Percentiles rank a stretch among this genome's conserved stretches.
Evolutionary conservation across 179 eudicot genomes (phyloP).

Genomic region (Camellia oleifera): DNA sequence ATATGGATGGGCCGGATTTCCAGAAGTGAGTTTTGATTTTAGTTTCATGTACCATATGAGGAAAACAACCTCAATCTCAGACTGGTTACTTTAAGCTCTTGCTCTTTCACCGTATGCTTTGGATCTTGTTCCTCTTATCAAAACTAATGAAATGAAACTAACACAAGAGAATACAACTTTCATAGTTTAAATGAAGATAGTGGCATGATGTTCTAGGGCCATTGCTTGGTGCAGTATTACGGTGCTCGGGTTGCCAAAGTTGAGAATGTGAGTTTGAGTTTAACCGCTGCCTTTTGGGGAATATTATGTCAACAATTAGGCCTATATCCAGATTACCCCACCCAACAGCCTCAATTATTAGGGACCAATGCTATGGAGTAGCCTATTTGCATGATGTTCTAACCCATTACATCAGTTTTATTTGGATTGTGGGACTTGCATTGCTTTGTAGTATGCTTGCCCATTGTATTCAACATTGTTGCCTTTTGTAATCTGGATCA

Average conservation of each 20-base stretch:
- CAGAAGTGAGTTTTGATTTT: constrained; percentile 51
- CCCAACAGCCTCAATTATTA: too few relatives aligned
- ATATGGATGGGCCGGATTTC: constrained; percentile 41
- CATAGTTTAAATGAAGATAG: constrained; percentile 1
- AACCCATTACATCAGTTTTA: neutral
- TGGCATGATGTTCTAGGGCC: neutral
- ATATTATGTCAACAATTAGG: neutral
- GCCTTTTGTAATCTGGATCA: too few relatives aligned
- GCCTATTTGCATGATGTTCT: neutral
- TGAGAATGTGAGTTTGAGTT: neutral
- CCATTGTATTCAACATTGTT: too few relatives aligned
- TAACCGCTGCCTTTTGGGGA: neutral
- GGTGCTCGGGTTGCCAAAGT: neutral
- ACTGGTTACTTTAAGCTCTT: neutral
- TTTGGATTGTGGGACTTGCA: neutral
- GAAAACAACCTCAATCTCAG: neutral
- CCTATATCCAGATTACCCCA: too few relatives aligned
- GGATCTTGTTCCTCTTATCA: constrained; percentile 2
- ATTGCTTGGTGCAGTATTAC: constrained; percentile 2
- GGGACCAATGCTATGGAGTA: neutral
- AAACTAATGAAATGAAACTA: neutral
- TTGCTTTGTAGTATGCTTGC: neutral
- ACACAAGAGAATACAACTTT: neutral
- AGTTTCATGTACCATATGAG: neutral
- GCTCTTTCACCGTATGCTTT: neutral